Evolutionary conservation across 768 basidiomycete genomes (phyloP).

Genomic region (Pleurotus giganteus): DNA sequence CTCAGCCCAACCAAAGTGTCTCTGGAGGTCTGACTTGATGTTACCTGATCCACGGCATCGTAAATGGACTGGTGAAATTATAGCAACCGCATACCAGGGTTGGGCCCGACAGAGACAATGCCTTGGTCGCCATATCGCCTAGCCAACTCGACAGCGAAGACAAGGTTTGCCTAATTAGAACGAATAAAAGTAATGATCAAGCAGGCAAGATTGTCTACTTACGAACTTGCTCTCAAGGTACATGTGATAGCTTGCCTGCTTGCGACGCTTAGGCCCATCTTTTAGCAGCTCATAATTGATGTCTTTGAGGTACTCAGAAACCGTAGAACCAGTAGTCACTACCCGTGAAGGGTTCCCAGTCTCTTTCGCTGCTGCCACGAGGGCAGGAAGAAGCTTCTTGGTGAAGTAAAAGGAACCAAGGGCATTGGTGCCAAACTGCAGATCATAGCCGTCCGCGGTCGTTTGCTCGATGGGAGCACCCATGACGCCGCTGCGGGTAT

Average conservation of each 20-base stretch:
- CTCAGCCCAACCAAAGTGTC: conserved; percentile 4
- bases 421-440: conserved; percentile 59
- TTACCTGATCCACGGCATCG: conserved; percentile 14
- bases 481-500: conserved; percentile 45
- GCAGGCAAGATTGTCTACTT: conserved; percentile 11
- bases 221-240: conserved; percentile 48
- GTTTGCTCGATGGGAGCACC: conserved; percentile 31
- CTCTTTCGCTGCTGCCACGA: conserved; percentile 38
- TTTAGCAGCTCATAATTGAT: conserved; percentile 41
- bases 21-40: conserved; percentile 28
- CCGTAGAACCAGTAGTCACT: conserved; percentile 44
- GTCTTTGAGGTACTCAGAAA: conserved; percentile 24
- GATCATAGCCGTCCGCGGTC: conserved; percentile 50
- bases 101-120: conserved; percentile 42
- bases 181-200: background rate
- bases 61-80: background rate
- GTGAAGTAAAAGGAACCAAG: conserved; percentile 54
- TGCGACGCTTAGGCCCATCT: conserved; percentile 29
- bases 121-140: conserved; percentile 43
- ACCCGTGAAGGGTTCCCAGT: conserved; percentile 41
- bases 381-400: conserved; percentile 45
- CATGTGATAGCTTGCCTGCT: conserved; percentile 14
- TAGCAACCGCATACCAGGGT: conserved; percentile 35
- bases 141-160: conserved; percentile 44
- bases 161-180: conserved; percentile 38